Base-by-base conservation (phyloP, 306 rosid species). In the Sindora glabra region DNA sequence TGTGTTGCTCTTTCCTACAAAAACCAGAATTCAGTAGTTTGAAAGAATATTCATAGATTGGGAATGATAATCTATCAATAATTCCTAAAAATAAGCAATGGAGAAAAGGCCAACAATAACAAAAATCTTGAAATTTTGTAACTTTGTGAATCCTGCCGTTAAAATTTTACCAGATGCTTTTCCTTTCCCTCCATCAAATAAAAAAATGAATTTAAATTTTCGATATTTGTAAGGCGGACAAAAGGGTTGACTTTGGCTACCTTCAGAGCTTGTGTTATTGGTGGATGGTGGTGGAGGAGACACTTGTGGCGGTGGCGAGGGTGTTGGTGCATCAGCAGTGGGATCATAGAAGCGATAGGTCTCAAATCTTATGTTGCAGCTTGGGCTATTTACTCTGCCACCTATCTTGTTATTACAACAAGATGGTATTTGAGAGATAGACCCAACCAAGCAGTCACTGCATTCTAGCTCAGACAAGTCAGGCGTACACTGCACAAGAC, bases 401-500 rank as follows among this genome's bases (percentile, higher is more conserved):
- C 78, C 68, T 12, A 3, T 5, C 16, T 3, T 69, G n/a, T 44
- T 53, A 2, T 6, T 10, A 34, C 79, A 72, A 39, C 65, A 72
- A 0, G 0, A 0, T n/a, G 15, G 48, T 4, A 76, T 13, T 0
- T n/a, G 2, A 4, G 0, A 0, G 3, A 65, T 10, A 5, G 53
- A 37, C 0, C 1, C 1, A 29, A 0, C 10, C 11, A 77, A 38
- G 48, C 86, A 81, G 3, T 1, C 2, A 19, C 6, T 16, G 50
- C 86, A 80, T 0, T 61, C 48, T 2, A 0, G 0, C 0, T 6
- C 0, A 0, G 71, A 51, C 40, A 80, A 45, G 56, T 80, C 77
- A 14, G 77, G 82, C 0, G 77, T 65, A 56, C 86, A 76, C 48
- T 80, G 86, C 5, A 48, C 59, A 10, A 69, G 42, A 46, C 68